Evolutionary conservation across 305 asterid species (phyloP).

Genomic region (Plantago lanceolata): DNA sequence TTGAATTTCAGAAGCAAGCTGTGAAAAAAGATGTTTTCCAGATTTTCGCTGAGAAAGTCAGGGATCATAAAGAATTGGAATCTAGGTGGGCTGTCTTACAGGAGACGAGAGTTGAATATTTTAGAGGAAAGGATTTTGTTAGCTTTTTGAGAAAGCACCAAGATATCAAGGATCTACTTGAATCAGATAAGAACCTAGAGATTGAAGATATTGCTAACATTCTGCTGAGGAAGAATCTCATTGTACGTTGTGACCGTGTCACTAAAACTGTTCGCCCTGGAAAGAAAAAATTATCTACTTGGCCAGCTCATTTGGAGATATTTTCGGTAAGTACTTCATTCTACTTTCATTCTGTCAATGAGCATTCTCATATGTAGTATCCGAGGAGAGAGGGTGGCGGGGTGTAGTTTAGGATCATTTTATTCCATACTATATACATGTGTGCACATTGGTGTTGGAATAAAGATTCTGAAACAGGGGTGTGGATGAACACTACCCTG

Average conservation of each 20-base stretch:
- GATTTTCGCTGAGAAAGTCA: constrained; percentile 85
- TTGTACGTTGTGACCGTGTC: constrained; percentile 96
- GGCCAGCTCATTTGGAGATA: constrained; percentile 98
- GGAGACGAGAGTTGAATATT: constrained; percentile 95
- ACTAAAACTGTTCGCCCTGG: constrained; percentile 96
- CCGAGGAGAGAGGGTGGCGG: not conserved
- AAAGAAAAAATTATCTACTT: constrained; percentile 83
- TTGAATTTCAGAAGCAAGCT: constrained; percentile 72
- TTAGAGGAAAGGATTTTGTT: constrained; percentile 89
- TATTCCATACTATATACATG: not conserved
- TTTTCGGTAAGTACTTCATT: constrained; percentile 54
- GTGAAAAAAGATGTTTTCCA: constrained; percentile 71
- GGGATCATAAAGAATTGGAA: constrained; percentile 90
- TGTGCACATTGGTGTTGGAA: not conserved
- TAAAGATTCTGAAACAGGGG: not conserved
- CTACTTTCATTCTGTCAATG: not conserved
- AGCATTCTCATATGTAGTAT: not conserved
- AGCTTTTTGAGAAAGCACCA: constrained; percentile 74
- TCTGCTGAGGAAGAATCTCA: constrained; percentile 73
- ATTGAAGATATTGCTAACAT: constrained; percentile 71
- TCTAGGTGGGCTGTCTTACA: constrained; percentile 99
- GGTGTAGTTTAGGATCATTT: not conserved
- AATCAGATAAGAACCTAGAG: constrained; percentile 68
- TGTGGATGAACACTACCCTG: not conserved
- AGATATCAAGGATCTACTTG: constrained; percentile 73